A percentile compares a stretch with the other conserved stretches of the same genome.
Evolutionary conservation across 148 eudicot species (phyloP).

Genomic region (Rhododendron kiyosumense): DNA sequence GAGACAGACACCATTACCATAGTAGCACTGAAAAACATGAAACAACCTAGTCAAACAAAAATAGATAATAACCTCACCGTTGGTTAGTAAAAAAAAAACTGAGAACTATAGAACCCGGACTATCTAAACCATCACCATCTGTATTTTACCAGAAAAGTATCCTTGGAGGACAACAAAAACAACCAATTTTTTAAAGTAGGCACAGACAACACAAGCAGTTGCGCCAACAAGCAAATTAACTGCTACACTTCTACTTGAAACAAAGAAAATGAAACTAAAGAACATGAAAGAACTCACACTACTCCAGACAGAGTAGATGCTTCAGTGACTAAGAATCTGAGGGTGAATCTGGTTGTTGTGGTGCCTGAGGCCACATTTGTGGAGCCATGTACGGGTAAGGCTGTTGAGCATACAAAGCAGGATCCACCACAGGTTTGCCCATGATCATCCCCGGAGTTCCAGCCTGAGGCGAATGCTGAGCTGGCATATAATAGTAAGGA

Average conservation of each 20-base stretch:
- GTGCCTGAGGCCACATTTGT: slow-evolving; percentile 62
- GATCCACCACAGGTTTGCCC: slow-evolving; percentile 46
- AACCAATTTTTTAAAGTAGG: not conserved
- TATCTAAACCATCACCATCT: not conserved
- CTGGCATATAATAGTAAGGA: slow-evolving; percentile 66
- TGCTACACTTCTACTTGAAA: not conserved
- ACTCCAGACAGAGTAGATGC: not conserved
- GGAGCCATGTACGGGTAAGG: slow-evolving; percentile 62
- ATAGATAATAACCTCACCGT: not conserved
- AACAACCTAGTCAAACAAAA: not conserved
- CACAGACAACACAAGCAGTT: not conserved
- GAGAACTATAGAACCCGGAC: not conserved
- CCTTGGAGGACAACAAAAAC: not conserved
- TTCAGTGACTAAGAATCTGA: slow-evolving; percentile 47
- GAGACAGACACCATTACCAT: not conserved
- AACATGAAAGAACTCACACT: slow-evolving; percentile 9
- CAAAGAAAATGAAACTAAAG: not conserved
- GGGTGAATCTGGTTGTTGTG: slow-evolving; percentile 59
- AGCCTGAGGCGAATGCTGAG: slow-evolving; percentile 57
- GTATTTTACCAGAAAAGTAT: not conserved
- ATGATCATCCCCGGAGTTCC: slow-evolving; percentile 62
- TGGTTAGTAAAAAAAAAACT: not conserved
- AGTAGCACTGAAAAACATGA: not conserved
- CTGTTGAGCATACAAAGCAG: slow-evolving; percentile 45
- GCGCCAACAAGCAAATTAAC: not conserved